Conservation (phyloP, 192 early-diverging fungal species). For the Coemansia umbellata region DNA sequence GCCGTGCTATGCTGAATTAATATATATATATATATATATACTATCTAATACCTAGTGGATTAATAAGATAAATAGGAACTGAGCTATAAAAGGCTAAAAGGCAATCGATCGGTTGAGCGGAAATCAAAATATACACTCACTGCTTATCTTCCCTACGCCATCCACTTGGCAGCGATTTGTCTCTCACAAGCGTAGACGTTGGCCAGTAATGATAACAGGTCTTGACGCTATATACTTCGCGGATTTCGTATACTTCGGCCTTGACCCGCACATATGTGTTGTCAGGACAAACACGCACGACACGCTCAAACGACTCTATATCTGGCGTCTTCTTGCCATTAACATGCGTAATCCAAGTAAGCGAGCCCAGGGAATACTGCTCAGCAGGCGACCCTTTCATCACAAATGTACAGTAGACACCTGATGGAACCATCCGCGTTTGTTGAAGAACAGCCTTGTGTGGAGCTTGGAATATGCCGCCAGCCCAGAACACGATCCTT, state of each 20-base stretch:
- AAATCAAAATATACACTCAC: too few relatives aligned
- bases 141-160: too few relatives aligned
- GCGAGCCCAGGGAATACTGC: constrained; percentile 55
- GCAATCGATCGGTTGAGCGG: too few relatives aligned
- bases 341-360: constrained; percentile 67
- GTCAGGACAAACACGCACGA: constrained; percentile 55
- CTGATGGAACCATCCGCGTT: constrained; percentile 58
- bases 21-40: too few relatives aligned
- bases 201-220: constrained; percentile 72
- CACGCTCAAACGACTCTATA: constrained; percentile 60
- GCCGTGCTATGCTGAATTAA: too few relatives aligned
- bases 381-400: constrained; percentile 63
- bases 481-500: constrained; percentile 79
- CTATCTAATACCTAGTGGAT: too few relatives aligned
- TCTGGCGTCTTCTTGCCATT: constrained; percentile 57
- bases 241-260: constrained; percentile 28
- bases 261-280: constrained; percentile 48
- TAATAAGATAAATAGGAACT: too few relatives aligned
- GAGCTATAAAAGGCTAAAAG: too few relatives aligned
- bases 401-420: constrained; percentile 62
- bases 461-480: constrained; percentile 71
- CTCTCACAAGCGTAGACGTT: constrained; percentile 55
- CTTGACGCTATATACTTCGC: constrained; percentile 64
- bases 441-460: constrained; percentile 68
- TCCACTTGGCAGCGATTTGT: constrained; percentile 40